Evolutionary conservation across 2,329 filamentous ascomycete genomes (phyloP), one percentile per base, ranked within the genome.

Genomic region (Calonectria fujianensis): DNA sequence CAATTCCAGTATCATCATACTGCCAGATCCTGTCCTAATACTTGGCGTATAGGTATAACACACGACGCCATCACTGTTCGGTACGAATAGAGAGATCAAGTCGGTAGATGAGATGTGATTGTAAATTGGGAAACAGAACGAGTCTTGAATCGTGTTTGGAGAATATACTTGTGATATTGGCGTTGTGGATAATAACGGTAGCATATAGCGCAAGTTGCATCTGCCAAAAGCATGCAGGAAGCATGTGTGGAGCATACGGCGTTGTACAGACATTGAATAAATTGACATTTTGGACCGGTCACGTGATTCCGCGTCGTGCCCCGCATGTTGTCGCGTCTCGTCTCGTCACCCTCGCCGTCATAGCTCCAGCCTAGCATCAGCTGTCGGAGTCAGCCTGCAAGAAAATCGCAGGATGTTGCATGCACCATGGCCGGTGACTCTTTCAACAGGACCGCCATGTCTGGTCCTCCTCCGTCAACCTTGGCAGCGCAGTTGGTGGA

Each of bases 401-500:
- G 54, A 54, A 50, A 52, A 73, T 20, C 31, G 64, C 68, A 80
- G 75, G 63, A 84, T 85, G 82, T 74, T 72, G 66, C 24, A 74
- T 64, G 72, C 75, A 77, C 48, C 70, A 86, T 86, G 84, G 80
- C 78, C 35, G 76, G 80, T 29, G 75, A 78, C 69, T 64, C 70
- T 74, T 73, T 74, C 69, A 76, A 63, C 31, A 82, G 76, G 66
- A 75, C 67, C 61, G 74, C 70, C 52, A 64, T 74, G 48, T 67
- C 74, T 41, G 79, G 78, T 31, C 71, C 88, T 59, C 92, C 92
- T 50, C 94, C 95, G 16, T 98, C 96, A 20, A 97, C 96, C 13
- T 90, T 98, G 81, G 95, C 96, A 68, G 95, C 95, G 16, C 95
- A 97, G 84, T 92, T 98, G 72, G 95, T 97, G 77, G 93, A 95